Evolutionary conservation across 148 eudicot genomes (phyloP).

Genomic region (Oxyria digyna): DNA sequence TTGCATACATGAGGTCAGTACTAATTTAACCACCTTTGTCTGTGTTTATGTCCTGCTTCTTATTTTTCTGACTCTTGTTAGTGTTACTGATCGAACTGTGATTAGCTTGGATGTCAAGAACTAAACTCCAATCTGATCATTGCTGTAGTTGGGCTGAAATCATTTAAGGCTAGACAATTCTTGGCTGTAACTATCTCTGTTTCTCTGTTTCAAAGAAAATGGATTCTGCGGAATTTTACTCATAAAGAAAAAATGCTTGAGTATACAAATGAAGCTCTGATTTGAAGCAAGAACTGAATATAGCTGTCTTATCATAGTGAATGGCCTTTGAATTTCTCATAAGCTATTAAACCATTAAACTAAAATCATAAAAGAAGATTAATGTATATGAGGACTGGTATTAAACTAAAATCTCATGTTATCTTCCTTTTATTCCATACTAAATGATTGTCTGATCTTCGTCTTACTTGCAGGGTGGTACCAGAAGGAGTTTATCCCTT

Average conservation of each 20-base stretch:
- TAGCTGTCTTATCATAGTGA: not conserved
- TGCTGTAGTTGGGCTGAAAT: not conserved
- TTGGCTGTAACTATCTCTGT: not conserved
- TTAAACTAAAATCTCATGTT: too few species aligned
- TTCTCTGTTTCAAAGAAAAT: too few species aligned
- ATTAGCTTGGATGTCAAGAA: not conserved
- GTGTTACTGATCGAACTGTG: not conserved
- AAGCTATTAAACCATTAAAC: too few species aligned
- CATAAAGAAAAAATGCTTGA: not conserved
- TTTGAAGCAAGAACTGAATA: not conserved
- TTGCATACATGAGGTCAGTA: conserved; percentile 8
- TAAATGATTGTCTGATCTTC: not conserved
- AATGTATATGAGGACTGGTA: too few species aligned
- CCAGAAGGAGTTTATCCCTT: conserved; percentile 89
- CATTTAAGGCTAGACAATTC: not conserved
- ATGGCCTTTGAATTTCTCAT: too few species aligned
- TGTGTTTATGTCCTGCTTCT: not conserved
- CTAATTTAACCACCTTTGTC: not conserved
- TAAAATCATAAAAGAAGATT: too few species aligned
- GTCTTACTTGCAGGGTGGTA: conserved; percentile 43
- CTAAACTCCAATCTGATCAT: not conserved
- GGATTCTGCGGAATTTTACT: too few species aligned
- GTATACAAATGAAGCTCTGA: not conserved
- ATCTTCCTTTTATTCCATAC: too few species aligned
- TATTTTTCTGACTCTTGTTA: not conserved